A percentile compares a stretch with the other conserved stretches of the same genome.
These are phyloP conservation scores for Termitomyces sp. DNA, from an alignment of 768 basidiomycete genomes.

Conservation along the genomic window DNA sequence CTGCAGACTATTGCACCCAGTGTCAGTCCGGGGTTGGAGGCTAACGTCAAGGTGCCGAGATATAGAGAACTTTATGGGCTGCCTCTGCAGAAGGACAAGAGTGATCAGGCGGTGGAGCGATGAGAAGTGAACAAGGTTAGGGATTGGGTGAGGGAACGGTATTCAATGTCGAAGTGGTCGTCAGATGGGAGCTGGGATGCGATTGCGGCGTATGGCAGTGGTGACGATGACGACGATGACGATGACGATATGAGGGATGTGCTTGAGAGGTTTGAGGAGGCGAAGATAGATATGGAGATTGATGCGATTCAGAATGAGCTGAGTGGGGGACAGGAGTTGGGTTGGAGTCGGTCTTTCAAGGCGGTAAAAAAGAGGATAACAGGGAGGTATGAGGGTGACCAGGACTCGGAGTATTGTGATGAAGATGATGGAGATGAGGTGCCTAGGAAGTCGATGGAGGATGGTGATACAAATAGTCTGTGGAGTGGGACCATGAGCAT, in stretches of 20 bases:
- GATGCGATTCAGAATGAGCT: slow-evolving; percentile 3
- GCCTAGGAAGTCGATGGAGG: slow-evolving; percentile 20
- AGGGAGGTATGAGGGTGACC: slow-evolving; percentile 3
- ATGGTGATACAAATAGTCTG: slow-evolving; percentile 31
- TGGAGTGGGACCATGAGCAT: slow-evolving; percentile 38
- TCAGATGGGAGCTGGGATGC: slow-evolving; percentile 22
- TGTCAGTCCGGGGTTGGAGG: slow-evolving; percentile 22
- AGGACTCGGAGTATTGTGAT: slow-evolving; percentile 13
- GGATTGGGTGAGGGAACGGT: slow-evolving; percentile 8
- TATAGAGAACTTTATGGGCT: slow-evolving; percentile 31
- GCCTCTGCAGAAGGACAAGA: slow-evolving; percentile 3
- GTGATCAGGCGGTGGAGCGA: slow-evolving; percentile 3
- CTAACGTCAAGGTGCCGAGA: slow-evolving; percentile 22
- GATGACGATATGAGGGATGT: slow-evolving; percentile 31
- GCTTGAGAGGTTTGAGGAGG: slow-evolving; percentile 35
- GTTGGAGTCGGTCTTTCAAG: slow-evolving; percentile 26
- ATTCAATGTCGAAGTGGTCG: slow-evolving; percentile 1
- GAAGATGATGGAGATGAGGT: slow-evolving; percentile 11
- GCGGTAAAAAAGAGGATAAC: slow-evolving; percentile 12
- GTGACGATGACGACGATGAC: slow-evolving; percentile 24
- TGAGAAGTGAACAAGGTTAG: slow-evolving; percentile 2
- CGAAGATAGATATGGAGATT: slow-evolving; percentile 7
- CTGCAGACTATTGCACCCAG: slow-evolving; percentile 17
- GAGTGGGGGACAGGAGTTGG: slow-evolving; percentile 20
- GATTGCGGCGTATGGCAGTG: slow-evolving; percentile 20